Percentiles rank a stretch among this genome's conserved stretches.
Conservation (phyloP, 305 asterid genomes). For the Caryopteris hybrid region DNA sequence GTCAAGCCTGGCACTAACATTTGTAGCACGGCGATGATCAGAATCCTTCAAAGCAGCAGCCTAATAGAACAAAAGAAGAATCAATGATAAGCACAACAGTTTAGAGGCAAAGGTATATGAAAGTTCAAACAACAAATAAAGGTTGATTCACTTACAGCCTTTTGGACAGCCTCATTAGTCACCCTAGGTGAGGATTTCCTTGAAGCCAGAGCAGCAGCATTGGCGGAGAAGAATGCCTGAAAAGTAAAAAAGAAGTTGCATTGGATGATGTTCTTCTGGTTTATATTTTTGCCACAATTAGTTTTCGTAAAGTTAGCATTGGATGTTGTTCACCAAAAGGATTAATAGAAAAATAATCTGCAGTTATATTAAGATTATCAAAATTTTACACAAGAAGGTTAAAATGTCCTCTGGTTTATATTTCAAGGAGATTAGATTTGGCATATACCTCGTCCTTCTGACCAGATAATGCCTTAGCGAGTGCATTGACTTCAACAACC, state of each 20-base stretch:
- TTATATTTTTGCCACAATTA: too few species aligned
- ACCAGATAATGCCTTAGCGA: not conserved
- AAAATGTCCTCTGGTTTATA: too few species aligned
- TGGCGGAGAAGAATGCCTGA: conserved; percentile 55
- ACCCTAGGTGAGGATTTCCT: conserved; percentile 58
- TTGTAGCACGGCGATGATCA: not conserved
- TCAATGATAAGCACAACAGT: too few species aligned
- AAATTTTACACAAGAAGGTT: too few species aligned
- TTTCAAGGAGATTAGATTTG: too few species aligned
- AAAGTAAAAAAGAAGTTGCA: conserved; percentile 1
- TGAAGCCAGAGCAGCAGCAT: conserved; percentile 66
- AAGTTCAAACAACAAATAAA: too few species aligned
- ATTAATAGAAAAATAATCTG: not conserved
- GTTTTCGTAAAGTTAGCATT: not conserved
- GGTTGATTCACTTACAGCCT: conserved; percentile 61
- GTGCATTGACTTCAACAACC: not conserved
- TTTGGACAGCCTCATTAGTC: conserved; percentile 43
- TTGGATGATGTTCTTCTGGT: too few species aligned
- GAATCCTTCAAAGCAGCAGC: not conserved
- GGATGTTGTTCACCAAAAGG: not conserved
- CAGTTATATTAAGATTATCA: too few species aligned
- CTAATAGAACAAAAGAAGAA: not conserved
- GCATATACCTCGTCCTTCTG: not conserved
- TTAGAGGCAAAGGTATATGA: too few species aligned
- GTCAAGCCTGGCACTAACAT: not conserved